phyloP scores from a whole-genome alignment of 768 basidiomycete species.

The Lanmaoa pseudosensibilis region DNA sequence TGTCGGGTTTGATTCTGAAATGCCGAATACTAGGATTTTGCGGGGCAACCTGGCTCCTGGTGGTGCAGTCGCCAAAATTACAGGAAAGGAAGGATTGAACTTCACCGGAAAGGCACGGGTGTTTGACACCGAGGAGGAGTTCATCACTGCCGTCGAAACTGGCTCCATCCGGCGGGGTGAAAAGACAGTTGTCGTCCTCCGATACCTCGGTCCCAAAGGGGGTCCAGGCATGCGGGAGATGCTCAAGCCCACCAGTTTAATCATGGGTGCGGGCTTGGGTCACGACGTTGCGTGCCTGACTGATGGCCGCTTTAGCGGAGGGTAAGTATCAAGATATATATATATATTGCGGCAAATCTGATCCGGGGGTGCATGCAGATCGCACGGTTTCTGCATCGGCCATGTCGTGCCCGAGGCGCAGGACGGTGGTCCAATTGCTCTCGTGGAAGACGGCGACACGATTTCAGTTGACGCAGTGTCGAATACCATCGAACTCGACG shows the following conservation, averaged over 20 bases:
- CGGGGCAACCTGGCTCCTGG: constrained; percentile 92
- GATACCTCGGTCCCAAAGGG: constrained; percentile 96
- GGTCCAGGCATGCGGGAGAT: constrained; percentile 99
- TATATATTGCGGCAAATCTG: constrained; percentile 9
- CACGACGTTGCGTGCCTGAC: constrained; percentile 95
- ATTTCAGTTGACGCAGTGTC: constrained; percentile 87
- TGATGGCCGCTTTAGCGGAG: constrained; percentile 97
- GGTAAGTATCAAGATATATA: constrained; percentile 53
- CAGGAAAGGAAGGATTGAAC: constrained; percentile 88
- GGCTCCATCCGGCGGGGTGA: constrained; percentile 91
- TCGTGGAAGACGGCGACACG: constrained; percentile 83
- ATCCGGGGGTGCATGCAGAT: constrained; percentile 47
- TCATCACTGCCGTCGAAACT: constrained; percentile 83
- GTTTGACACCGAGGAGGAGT: constrained; percentile 89
- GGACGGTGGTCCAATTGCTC: constrained; percentile 89
- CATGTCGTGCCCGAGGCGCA: constrained; percentile 97
- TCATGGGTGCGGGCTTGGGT: constrained; percentile 98
- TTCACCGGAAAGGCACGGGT: constrained; percentile 92
- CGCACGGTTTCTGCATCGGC: constrained; percentile 95
- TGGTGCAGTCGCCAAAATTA: constrained; percentile 96
- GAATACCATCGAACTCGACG: constrained; percentile 77
- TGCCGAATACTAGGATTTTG: constrained; percentile 59
- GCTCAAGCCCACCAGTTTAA: constrained; percentile 95
- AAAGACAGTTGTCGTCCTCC: constrained; percentile 93
- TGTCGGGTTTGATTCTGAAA: constrained; percentile 3